A percentile compares a stretch with the other conserved stretches of the same genome.
These are phyloP conservation scores for Fusarium solani-melongenae DNA, from an alignment of 2,329 filamentous ascomycete genomes.

Conservation along the genomic window DNA sequence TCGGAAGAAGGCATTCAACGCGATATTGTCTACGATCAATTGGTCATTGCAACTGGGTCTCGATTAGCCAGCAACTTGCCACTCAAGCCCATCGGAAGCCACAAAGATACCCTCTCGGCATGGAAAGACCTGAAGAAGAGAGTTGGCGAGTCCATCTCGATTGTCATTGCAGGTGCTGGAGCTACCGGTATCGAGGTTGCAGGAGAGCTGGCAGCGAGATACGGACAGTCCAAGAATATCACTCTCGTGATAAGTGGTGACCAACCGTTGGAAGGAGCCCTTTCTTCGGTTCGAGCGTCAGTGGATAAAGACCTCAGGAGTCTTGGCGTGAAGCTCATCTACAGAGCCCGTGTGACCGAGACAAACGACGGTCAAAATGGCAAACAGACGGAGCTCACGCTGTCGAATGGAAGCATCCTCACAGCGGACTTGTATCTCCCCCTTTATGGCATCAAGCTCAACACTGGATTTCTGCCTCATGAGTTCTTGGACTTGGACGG, in stretches of 20 bases:
- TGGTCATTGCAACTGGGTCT: constrained; percentile 66
- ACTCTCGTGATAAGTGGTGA: constrained; percentile 40
- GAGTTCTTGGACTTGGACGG: constrained; percentile 47
- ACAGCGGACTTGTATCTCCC: constrained; percentile 56
- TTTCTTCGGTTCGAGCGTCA: constrained; percentile 47
- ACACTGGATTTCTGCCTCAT: constrained; percentile 54
- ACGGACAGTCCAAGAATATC: constrained; percentile 44
- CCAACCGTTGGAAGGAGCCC: constrained; percentile 26
- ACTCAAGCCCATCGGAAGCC: constrained; percentile 59
- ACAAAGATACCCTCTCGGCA: constrained; percentile 53
- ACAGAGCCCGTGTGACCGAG: constrained; percentile 47
- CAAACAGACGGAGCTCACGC: constrained; percentile 35
- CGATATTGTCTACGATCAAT: constrained; percentile 59
- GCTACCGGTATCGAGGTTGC: constrained; percentile 53
- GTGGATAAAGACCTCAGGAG: constrained; percentile 38
- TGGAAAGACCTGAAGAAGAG: constrained; percentile 47
- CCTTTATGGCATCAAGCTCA: constrained; percentile 55
- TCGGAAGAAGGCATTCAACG: constrained; percentile 45
- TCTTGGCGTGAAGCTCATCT: constrained; percentile 45
- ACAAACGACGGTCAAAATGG: constrained; percentile 6
- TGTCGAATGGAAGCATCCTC: constrained; percentile 46
- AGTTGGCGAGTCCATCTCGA: constrained; percentile 42
- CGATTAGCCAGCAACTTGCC: constrained; percentile 54
- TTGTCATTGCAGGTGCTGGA: constrained; percentile 53
- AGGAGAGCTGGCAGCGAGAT: constrained; percentile 50